Evolutionary conservation across 108 stramenopile species (phyloP), one percentile per base, ranked within the genome.

Genomic region (Aurantiochytrium sp.): DNA sequence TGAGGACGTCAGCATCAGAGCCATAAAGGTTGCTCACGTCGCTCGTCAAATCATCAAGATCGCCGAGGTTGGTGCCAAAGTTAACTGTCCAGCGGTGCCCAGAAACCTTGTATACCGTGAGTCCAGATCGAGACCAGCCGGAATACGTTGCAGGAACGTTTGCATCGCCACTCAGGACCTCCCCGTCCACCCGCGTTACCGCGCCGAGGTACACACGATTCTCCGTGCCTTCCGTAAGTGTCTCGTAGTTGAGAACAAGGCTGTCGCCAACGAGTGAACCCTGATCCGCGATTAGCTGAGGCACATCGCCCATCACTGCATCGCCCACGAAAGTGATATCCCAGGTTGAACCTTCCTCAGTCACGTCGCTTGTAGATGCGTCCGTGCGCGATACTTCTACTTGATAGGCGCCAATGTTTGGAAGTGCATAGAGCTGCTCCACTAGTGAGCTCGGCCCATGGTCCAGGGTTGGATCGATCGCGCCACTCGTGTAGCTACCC

Each of bases 51-150:
- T 5, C 21, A 4, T 88, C 90, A 35, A 93, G 91, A 47, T 91
- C 91, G 51, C 95, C 94, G 5, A 95, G 89, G 72, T 91, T 89
- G 55, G 92, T 90, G 45, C 90, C 93, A 58, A 94, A 95, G 1
- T 89, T 92, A 55, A 94, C 91, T 16, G 90, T 60, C 95, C 95
- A 95, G 58, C 73, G 90, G 59, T 90, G 88, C 21, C 95, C 95
- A 59, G 87, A 91, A 5, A 94, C 92, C 72, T 92, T 92, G 90
- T 94, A 95, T 29, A 95, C 47, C 49, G 10, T 53, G 21, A 51
- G 51, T 5, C 51, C 73, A 83, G 73, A 51, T n/a, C 45, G 19
- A 12, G 3, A 51, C 73, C 73, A 83, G 6, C 73, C 73, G 0
- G 23, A 21, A n/a, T 83, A 83, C 21, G 73, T 83, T 23, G 73